phyloP scores from a whole-genome alignment of 768 basidiomycete genomes.

The Mycena metata region DNA sequence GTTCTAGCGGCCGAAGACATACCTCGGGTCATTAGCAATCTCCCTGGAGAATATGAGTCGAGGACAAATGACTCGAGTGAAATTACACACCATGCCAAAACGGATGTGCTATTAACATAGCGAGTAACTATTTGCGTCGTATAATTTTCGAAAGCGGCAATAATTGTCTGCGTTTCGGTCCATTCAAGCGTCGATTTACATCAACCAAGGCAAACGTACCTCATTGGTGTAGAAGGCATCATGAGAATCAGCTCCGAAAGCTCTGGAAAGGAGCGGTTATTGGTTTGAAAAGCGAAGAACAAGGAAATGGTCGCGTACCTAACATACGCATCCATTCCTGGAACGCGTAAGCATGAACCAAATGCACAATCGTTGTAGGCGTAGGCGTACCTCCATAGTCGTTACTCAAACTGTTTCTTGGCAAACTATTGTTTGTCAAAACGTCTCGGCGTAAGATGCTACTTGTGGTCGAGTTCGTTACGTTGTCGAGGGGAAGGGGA shows the following conservation, averaged over 20 bases:
- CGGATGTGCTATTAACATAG: conserved; percentile 64
- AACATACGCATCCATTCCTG: too few species aligned
- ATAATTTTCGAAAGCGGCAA: conserved; percentile 69
- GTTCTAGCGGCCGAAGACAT: conserved; percentile 2
- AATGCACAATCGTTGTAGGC: conserved; percentile 37
- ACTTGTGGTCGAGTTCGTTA: conserved; percentile 33
- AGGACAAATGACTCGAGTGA: neutral
- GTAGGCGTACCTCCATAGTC: conserved; percentile 74
- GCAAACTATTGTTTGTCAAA: conserved; percentile 55
- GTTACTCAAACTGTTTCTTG: conserved; percentile 70
- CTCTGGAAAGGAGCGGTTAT: conserved; percentile 38
- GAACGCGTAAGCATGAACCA: too few species aligned
- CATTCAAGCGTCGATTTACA: neutral
- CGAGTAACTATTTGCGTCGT: conserved; percentile 67
- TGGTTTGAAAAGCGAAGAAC: too few species aligned
- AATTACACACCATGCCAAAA: conserved; percentile 63
- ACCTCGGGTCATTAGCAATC: conserved; percentile 77
- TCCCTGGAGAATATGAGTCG: conserved; percentile 58
- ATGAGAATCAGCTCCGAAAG: conserved; percentile 59
- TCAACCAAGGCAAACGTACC: neutral
- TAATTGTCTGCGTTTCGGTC: conserved; percentile 49
- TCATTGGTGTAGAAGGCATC: conserved; percentile 71
- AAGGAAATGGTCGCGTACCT: too few species aligned
- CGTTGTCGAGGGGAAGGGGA: conserved; percentile 52
- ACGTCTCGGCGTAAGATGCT: conserved; percentile 48